Evolutionary conservation across 768 basidiomycete species (phyloP), one percentile per base, ranked within the genome.

Genomic region (Hydnomerulius pinastri): DNA sequence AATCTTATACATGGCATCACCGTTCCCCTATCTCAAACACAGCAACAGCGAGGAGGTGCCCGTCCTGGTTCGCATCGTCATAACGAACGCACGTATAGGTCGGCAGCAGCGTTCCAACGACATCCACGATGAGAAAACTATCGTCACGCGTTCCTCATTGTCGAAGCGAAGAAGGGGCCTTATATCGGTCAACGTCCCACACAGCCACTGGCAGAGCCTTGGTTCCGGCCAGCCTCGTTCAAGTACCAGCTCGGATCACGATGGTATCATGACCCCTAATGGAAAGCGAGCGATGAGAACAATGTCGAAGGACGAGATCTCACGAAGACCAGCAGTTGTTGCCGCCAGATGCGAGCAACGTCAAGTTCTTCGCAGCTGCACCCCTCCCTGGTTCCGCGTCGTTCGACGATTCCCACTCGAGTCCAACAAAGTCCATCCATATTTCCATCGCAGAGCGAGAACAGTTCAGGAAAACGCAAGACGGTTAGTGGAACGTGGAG

Each of bases 111-210:
- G 81, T 56, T 78, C 77, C 35, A 67, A 78, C 48, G 67, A 59
- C 53, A 72, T 77, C 1, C 87, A 89, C 53, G 92, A 94, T 46
- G 93, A 97, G 59, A 92, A 63, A 90, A 96, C 57, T 97, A 97
- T 58, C 83, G 94, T 20, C 97, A 99, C 65, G 97, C 97, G 1
- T 98, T 99, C 73, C 83, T 99, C 54, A 91, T 99, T 60, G 92
- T 98, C 53, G 95, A 97, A 68, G 83, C 83, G 17, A 90, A 83
- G 69, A 87, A 82, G 55, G 82, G 78, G 2, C 83, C 87, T 2
- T 13, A 57, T 63, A 38, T 54, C 46, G 10, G 52, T 63, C 58
- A 59, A 52, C 24, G 63, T 54, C 46, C 57, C 54, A 55, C 69
- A 44, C 56, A 54, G 20, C 40, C n/a, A n/a, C n/a, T n/a, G n/a